Evolutionary conservation across 371 early-diverging fungal species (phyloP).

Genomic region (Entomophthora muscae): DNA sequence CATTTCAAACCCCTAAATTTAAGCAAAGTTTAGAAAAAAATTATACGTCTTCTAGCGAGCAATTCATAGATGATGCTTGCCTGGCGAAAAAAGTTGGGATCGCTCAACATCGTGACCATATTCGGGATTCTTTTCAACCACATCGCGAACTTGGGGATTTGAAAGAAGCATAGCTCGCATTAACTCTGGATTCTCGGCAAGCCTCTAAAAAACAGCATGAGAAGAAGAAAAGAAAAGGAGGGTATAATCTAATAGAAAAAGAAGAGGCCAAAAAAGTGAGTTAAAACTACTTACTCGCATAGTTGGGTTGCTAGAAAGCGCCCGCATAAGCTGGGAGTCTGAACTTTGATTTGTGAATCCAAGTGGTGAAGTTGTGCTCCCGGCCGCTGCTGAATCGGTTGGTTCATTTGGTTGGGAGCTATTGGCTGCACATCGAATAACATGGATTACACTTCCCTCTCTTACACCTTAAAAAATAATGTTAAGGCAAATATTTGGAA

Average conservation of each 20-base stretch:
- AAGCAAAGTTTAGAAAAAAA: not conserved
- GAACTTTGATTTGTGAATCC: not conserved
- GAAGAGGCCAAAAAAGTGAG: not conserved
- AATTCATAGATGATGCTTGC: constrained; percentile 12
- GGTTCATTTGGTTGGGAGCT: constrained; percentile 17
- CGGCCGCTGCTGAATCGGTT: constrained; percentile 3
- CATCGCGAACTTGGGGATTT: constrained; percentile 42
- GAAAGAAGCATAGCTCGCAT: constrained; percentile 52
- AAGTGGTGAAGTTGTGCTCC: not conserved
- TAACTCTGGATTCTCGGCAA: constrained; percentile 39
- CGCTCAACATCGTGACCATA: constrained; percentile 53
- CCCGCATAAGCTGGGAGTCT: not conserved
- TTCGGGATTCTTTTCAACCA: constrained; percentile 61
- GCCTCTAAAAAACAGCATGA: constrained; percentile 15
- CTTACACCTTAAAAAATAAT: constrained; percentile 18
- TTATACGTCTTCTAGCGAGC: no score
- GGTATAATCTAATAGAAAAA: not conserved
- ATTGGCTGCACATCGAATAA: constrained; percentile 33
- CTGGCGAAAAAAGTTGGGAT: constrained; percentile 57
- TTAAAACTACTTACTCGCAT: not conserved
- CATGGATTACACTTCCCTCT: constrained; percentile 39
- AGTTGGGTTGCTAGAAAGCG: constrained; percentile 6
- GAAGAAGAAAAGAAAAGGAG: not conserved
- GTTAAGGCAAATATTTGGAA: not conserved
- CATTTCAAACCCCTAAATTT: constrained; percentile 12